Base-by-base conservation (phyloP, 768 basidiomycete species). In the Tubosaeta brunneosetosa region DNA sequence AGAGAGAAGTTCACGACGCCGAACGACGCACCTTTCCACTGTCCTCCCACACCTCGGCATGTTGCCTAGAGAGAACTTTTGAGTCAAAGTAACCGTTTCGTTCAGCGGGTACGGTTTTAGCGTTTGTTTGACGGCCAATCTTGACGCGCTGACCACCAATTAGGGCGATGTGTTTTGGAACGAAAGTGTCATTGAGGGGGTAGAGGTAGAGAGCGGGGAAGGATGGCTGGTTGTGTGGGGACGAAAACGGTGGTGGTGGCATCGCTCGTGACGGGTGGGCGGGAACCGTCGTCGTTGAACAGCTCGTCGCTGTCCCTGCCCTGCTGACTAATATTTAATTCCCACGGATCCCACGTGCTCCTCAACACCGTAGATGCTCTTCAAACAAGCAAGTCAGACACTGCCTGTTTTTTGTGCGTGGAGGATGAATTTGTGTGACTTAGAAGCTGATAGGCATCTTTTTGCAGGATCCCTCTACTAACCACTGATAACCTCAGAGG, bases 1-100 rank as follows among this genome's bases (percentile, higher is more conserved):
- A 46, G 48, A 59, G 46, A 38, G 43, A 46, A 41, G 44, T 40
- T 32, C 32, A 34, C 41, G 27, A 25, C 22, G 49, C 3, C n/a
- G 44, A 43, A 4, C 6, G 11, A 66, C 76, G 47, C 45, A 92
- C 94, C 83, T 95, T 95, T 43, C 82, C 84, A 40, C 71, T 76
- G 55, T 95, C 91, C 73, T 91, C 94, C 95, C 88, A 99, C n/a
- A 99, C 90, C 73, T 97, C 95, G 13, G 95, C 95, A 65, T 99
- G 95, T 74, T 91, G 88, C 60, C 95, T 77, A 60, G 89, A 91
- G 55, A 99, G 77, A 8, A 98, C 86, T 67, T 97, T 97, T 22
- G 86, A 89, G 74, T 99, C 95, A 68, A 99, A 98, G 74, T 89
- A 99, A 10, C 94, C 95, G 66, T 99, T 97, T 63, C 88, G 78